A percentile compares a stretch with the other conserved stretches of the same genome.
phyloP scores from a whole-genome alignment of 129 eudicot species.

The Heracleum sosnowskyi region DNA sequence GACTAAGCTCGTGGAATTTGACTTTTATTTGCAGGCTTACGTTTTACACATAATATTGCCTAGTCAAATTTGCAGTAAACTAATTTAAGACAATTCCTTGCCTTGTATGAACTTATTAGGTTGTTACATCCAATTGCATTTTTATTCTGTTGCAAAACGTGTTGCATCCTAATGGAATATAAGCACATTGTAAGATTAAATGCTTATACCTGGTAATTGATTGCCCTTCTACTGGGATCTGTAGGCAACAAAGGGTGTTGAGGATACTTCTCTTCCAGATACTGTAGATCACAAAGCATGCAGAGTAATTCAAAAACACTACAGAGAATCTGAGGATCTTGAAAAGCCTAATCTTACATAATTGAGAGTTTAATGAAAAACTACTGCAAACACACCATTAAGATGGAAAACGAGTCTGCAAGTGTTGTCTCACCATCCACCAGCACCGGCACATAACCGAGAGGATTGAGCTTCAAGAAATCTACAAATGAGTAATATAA shows the following conservation, averaged over 20 bases:
- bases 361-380: not conserved
- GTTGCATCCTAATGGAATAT: not conserved
- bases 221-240: slow-evolving; percentile 60
- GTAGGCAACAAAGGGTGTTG: slow-evolving; percentile 72
- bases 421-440: slow-evolving; percentile 48
- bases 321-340: not conserved
- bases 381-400: slow-evolving; percentile 40
- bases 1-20: not conserved
- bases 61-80: not conserved
- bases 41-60: not conserved
- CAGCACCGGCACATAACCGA: slow-evolving; percentile 65
- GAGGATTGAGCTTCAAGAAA: slow-evolving; percentile 64
- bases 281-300: slow-evolving; percentile 28
- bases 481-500: slow-evolving; percentile 27
- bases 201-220: slow-evolving; percentile 66
- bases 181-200: not conserved
- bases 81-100: not conserved
- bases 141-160: not conserved
- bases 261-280: slow-evolving; percentile 92
- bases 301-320: not conserved
- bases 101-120: not conserved
- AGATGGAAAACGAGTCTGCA: slow-evolving; percentile 77
- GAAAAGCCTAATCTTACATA: not conserved
- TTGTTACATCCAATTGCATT: not conserved
- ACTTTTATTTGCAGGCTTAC: not conserved